Conservation (phyloP, 148 eudicot species). For the Tetragonia tetragonoides region DNA sequence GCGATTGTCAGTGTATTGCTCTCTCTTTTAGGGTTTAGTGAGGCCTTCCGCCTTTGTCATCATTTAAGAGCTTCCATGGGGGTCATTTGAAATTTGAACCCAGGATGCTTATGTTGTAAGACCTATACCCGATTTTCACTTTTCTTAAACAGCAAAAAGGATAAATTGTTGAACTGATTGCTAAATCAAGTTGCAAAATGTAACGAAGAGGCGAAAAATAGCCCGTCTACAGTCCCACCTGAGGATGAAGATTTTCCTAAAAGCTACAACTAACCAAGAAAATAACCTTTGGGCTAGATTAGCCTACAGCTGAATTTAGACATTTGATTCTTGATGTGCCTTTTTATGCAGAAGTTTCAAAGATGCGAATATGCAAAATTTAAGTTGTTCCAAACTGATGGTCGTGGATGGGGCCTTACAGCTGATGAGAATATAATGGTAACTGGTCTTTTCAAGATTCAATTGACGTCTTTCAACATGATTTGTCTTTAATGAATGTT, state of each 20-base stretch:
- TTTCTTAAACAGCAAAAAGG: background rate
- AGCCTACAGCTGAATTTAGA: background rate
- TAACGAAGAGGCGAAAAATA: background rate
- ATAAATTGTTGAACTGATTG: background rate
- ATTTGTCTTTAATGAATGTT: background rate
- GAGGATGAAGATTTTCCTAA: background rate
- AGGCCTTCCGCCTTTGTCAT: background rate
- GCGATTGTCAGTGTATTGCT: background rate
- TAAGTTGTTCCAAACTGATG: constrained; percentile 66
- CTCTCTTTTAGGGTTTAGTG: background rate
- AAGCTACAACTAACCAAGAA: background rate
- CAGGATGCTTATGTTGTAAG: background rate
- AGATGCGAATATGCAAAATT: constrained; percentile 75
- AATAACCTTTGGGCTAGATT: background rate
- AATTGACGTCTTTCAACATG: background rate
- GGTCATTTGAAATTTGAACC: background rate
- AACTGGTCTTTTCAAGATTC: background rate
- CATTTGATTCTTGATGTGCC: constrained; percentile 9
- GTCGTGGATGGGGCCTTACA: constrained; percentile 94
- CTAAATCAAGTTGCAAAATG: background rate
- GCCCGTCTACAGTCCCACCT: background rate
- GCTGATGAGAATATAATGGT: constrained; percentile 86
- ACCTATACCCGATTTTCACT: background rate
- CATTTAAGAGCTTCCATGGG: background rate
- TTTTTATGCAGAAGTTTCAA: constrained; percentile 74